Evolutionary conservation across 108 stramenopile species (phyloP), one percentile per base, ranked within the genome.

Genomic region (Craspedostauros australis): DNA sequence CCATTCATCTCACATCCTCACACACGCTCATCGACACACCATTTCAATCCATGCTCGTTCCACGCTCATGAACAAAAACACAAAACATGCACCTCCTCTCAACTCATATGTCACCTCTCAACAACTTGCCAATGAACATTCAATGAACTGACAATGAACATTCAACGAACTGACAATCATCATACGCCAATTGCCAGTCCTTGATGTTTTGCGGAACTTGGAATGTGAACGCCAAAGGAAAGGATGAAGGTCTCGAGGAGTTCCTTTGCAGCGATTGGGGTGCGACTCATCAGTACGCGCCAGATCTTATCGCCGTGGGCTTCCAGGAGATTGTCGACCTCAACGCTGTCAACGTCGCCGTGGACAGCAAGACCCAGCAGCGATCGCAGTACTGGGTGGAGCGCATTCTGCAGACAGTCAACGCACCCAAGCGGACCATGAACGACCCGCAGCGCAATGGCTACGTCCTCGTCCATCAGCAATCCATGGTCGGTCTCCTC

Each of bases 281-380:
- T 3, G 53, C 74, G 4, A 57, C 68, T 40, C 54, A 59, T 25
- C 61, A 47, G 27, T 46, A 62, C 46, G 48, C 72, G 23, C 84
- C 95, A n/a, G 92, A 94, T 61, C 68, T 94, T 62, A 82, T 90
- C 11, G 86, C 86, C 5, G 88, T 94, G n/a, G 90, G 92, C n/a
- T 86, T 98, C 61, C 99, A 99, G 57, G 99, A 99, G 74, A 96
- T 99, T 55, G 99, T 99, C 4, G 99, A 99, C 75, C 66, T 99
- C 39, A 99, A 96, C 58, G 99, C 96, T 18, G 94, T 95, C 46
- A 99, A 99, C 62, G 97, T 99, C 0, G 94, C 94, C 9, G 88
- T 98, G 20, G 95, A 97, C 50, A 90, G 79, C 63, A 96, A 96
- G 47, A 88, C 86, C 37, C 83, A 77, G 39, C 85, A 95, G 64